Percentiles rank a stretch among this genome's conserved stretches.
phyloP scores from a whole-genome alignment of 2,329 filamentous ascomycete genomes.

The Ophiocordyceps robertsii region DNA sequence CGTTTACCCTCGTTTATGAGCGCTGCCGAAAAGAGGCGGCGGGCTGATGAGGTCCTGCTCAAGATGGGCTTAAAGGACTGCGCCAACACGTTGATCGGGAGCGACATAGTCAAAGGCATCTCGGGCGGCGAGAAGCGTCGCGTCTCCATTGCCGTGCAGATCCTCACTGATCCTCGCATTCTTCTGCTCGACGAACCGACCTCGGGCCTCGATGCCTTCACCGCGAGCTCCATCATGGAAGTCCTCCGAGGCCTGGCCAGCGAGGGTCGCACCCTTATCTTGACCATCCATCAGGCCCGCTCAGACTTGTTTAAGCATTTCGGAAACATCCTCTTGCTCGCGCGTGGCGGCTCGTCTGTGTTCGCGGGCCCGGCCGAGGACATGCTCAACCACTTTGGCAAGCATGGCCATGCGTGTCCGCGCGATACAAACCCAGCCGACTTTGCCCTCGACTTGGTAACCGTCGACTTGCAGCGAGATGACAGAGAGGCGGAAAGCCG shows the following conservation, averaged over 20 bases:
- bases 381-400: conserved; percentile 53
- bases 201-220: conserved; percentile 65
- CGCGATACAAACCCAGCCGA: conserved; percentile 63
- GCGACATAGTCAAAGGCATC: conserved; percentile 61
- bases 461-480: conserved; percentile 57
- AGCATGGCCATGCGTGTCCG: conserved; percentile 50
- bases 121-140: conserved; percentile 68
- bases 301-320: conserved; percentile 61
- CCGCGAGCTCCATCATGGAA: conserved; percentile 62
- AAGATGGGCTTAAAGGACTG: conserved; percentile 72
- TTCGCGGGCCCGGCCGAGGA: conserved; percentile 49
- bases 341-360: conserved; percentile 53
- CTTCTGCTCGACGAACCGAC: conserved; percentile 66
- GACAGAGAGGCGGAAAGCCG: conserved; percentile 48
- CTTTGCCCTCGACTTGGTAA: conserved; percentile 65
- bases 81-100: conserved; percentile 61
- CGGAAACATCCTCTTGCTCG: conserved; percentile 56
- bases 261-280: conserved; percentile 59
- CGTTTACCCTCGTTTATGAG: conserved; percentile 60
- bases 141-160: conserved; percentile 65
- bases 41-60: conserved; percentile 57
- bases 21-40: conserved; percentile 48
- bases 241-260: conserved; percentile 56
- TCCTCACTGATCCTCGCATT: conserved; percentile 61
- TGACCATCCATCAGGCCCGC: conserved; percentile 68